Conservation (phyloP, 129 eudicot genomes). For the Chrysanthemum lavandulifolium region DNA sequence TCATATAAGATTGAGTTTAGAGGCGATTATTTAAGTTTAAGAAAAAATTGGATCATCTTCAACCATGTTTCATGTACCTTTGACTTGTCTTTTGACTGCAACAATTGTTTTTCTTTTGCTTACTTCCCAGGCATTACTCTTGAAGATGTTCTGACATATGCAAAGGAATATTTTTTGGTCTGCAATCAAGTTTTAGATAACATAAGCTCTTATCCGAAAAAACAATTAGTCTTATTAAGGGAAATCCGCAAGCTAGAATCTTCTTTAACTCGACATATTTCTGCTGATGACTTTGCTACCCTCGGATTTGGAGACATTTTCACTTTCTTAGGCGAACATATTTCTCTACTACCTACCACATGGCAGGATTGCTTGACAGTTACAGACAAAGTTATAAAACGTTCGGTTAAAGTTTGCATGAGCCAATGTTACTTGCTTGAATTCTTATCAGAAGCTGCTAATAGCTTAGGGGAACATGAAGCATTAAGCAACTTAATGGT, state of each 20-base stretch:
- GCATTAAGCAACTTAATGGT: conserved; percentile 32
- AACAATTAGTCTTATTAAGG: conserved; percentile 37
- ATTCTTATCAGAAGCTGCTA: conserved; percentile 65
- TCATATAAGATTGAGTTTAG: too few species aligned
- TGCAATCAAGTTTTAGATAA: conserved; percentile 20
- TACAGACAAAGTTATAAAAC: conserved; percentile 32
- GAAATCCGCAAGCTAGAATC: conserved; percentile 53
- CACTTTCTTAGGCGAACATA: conserved; percentile 49
- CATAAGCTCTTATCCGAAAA: conserved; percentile 30
- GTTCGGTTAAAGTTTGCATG: conserved; percentile 60
- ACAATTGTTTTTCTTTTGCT: too few species aligned
- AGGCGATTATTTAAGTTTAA: too few species aligned
- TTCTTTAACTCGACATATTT: conserved; percentile 53
- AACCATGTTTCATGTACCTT: too few species aligned
- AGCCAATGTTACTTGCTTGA: conserved; percentile 54
- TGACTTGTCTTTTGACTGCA: too few species aligned
- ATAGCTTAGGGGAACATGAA: conserved; percentile 26
- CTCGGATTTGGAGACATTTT: conserved; percentile 79
- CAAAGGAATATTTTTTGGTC: conserved; percentile 44
- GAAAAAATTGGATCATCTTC: too few species aligned
- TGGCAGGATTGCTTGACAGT: conserved; percentile 41
- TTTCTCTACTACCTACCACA: conserved; percentile 45
- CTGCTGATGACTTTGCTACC: conserved; percentile 49
- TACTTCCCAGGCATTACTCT: conserved; percentile 44
- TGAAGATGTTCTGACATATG: conserved; percentile 58